Evolutionary conservation across 208 protist genomes (phyloP).

Genomic region (Leishmania amazonensis): DNA sequence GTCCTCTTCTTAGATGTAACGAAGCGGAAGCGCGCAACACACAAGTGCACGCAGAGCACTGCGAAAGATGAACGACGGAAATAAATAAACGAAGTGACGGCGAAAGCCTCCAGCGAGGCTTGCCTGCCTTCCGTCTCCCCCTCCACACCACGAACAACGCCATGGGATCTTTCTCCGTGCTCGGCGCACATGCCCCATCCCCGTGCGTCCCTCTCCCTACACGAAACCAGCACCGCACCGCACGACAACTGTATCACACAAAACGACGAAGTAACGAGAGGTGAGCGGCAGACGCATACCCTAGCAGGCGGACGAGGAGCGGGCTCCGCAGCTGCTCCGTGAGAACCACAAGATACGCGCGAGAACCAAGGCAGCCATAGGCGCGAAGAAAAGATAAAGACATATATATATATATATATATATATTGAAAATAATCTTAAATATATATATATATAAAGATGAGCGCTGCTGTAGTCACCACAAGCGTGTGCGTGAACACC

Average conservation of each 20-base stretch:
- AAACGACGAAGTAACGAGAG: not conserved
- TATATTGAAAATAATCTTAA: too few relatives aligned
- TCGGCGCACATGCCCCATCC: too few relatives aligned
- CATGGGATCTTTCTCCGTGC: not conserved
- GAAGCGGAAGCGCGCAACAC: not conserved
- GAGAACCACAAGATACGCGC: not conserved
- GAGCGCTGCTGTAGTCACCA: not conserved
- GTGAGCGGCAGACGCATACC: not conserved
- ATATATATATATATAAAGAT: not conserved
- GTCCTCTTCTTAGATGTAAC: too few relatives aligned
- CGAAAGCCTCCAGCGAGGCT: not conserved
- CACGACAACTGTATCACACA: too few relatives aligned
- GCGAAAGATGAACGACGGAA: not conserved
- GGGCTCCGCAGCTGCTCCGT: not conserved
- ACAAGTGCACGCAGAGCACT: not conserved
- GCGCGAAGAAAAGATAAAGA: too few relatives aligned
- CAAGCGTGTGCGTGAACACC: not conserved
- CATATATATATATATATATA: not conserved
- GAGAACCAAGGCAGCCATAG: not conserved
- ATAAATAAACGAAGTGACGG: not conserved
- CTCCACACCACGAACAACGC: not conserved
- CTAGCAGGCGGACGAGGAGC: not conserved
- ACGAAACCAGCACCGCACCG: too few relatives aligned
- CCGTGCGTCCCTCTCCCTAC: too few relatives aligned
- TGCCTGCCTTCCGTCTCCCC: not conserved